Evolutionary conservation across 257 asterid species (phyloP).

Genomic region (Nemophila menziesii): DNA sequence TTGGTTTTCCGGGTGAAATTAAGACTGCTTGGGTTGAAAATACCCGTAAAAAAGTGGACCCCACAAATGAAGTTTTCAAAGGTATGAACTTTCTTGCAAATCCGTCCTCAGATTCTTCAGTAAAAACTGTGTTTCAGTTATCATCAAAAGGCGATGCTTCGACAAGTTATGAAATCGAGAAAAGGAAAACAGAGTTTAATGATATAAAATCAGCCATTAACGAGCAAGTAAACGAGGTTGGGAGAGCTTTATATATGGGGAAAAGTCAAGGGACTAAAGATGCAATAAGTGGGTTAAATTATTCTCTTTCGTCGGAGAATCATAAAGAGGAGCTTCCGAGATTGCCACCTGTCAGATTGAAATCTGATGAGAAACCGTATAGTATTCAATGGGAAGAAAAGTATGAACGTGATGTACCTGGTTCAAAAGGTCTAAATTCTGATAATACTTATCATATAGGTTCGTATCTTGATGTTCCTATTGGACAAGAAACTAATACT

Average conservation of each 20-base stretch:
- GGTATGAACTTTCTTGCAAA: slow-evolving; percentile 28
- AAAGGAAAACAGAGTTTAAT: slow-evolving; percentile 40
- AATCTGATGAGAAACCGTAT: slow-evolving; percentile 73
- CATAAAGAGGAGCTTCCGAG: slow-evolving; percentile 89
- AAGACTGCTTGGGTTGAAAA: slow-evolving; percentile 44
- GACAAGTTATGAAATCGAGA: slow-evolving; percentile 54
- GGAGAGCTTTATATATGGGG: slow-evolving; percentile 64
- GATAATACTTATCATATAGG: slow-evolving; percentile 77
- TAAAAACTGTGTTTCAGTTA: slow-evolving; percentile 61
- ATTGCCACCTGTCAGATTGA: slow-evolving; percentile 79
- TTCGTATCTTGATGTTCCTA: slow-evolving; percentile 86
- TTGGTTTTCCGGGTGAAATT: slow-evolving; percentile 35
- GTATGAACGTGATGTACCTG: slow-evolving; percentile 57
- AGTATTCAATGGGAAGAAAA: slow-evolving; percentile 82
- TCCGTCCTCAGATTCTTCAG: slow-evolving; percentile 49
- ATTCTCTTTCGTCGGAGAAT: slow-evolving; percentile 43
- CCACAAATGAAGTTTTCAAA: slow-evolving; percentile 19
- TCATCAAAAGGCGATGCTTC: slow-evolving; percentile 46
- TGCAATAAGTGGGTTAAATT: slow-evolving; percentile 37
- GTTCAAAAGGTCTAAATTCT: slow-evolving; percentile 39
- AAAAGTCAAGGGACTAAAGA: slow-evolving; percentile 46
- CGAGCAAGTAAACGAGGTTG: slow-evolving; percentile 86
- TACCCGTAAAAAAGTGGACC: slow-evolving; percentile 31
- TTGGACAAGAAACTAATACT: slow-evolving; percentile 74
- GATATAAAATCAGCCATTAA: slow-evolving; percentile 52